These are phyloP conservation scores for Amanita fuliginea DNA, from an alignment of 768 basidiomycete species.

Conservation along the genomic window DNA sequence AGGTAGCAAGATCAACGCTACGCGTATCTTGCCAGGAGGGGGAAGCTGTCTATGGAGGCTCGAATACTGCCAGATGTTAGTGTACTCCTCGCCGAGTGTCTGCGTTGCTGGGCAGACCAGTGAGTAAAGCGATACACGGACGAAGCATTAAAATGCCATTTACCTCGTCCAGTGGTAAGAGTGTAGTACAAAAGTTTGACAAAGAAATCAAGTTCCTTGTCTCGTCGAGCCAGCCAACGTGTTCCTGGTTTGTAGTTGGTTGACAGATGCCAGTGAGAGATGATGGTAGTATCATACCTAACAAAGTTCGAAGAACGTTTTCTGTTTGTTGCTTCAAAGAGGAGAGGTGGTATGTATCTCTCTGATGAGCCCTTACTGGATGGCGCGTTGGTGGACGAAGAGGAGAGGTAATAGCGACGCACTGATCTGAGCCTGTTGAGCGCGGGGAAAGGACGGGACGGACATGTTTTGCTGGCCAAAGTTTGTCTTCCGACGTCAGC, in stretches of 20 bases:
- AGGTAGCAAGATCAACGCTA: constrained; percentile 52
- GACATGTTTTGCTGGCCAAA: constrained; percentile 10
- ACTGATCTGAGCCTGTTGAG: constrained; percentile 87
- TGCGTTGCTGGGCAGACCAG: constrained; percentile 49
- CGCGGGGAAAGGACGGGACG: constrained; percentile 49
- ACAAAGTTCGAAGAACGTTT: constrained; percentile 61
- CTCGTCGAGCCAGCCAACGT: constrained; percentile 70
- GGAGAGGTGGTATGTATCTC: constrained; percentile 70
- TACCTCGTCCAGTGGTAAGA: constrained; percentile 67
- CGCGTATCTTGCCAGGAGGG: constrained; percentile 35
- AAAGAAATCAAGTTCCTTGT: constrained; percentile 64
- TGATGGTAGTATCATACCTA: constrained; percentile 47
- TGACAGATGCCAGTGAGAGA: background rate
- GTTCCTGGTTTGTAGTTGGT: constrained; percentile 42
- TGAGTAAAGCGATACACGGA: background rate
- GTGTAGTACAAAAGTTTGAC: constrained; percentile 66
- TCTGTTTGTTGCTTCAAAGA: constrained; percentile 69
- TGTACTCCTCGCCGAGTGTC: constrained; percentile 88
- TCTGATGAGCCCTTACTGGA: constrained; percentile 75
- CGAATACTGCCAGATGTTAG: constrained; percentile 70
- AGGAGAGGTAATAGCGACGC: constrained; percentile 17
- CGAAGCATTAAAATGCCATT: constrained; percentile 10
- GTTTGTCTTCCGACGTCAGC: constrained; percentile 7
- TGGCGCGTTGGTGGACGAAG: constrained; percentile 7
- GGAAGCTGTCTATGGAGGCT: constrained; percentile 22